Conservation (phyloP, 371 early-diverging fungal species). For the Mucor lusitanicus region DNA sequence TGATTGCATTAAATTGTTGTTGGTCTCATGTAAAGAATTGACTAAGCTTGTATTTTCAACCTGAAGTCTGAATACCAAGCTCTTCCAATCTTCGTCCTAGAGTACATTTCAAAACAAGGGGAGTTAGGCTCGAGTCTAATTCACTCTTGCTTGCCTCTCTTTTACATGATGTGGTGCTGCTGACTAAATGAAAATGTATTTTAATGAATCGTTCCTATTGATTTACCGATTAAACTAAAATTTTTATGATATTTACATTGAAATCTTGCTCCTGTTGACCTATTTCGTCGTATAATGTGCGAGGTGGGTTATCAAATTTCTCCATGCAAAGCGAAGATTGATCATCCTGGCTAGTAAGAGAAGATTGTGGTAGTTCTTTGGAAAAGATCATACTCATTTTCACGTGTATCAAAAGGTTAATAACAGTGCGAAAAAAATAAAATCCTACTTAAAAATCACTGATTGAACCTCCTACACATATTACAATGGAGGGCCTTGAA, state of each 20-base stretch:
- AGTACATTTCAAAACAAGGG: not conserved
- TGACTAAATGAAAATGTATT: constrained; percentile 14
- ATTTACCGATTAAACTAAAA: constrained; percentile 8
- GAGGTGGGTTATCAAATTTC: constrained; percentile 23
- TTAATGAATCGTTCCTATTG: constrained; percentile 1
- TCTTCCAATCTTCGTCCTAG: constrained; percentile 19
- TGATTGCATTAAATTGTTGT: constrained; percentile 11
- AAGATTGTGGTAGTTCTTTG: constrained; percentile 26
- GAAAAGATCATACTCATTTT: constrained; percentile 12
- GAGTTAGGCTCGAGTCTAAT: not conserved
- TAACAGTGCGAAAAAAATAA: constrained; percentile 1
- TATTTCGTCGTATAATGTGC: constrained; percentile 27
- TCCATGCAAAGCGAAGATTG: constrained; percentile 17
- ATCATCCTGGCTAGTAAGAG: constrained; percentile 16
- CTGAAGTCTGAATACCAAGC: constrained; percentile 12
- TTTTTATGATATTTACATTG: constrained; percentile 1
- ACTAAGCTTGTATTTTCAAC: constrained; percentile 19
- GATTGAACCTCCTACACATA: not conserved
- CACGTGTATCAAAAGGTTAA: constrained; percentile 1
- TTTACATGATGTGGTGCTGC: constrained; percentile 8
- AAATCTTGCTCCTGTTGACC: constrained; percentile 15
- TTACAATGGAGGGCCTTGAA: not conserved
- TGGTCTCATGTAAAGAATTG: constrained; percentile 16
- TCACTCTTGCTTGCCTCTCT: not conserved
- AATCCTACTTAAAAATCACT: not conserved